Percentiles rank a stretch among this genome's conserved stretches.
phyloP scores from a whole-genome alignment of 257 asterid genomes.

The Oldenlandia corymbosa region DNA sequence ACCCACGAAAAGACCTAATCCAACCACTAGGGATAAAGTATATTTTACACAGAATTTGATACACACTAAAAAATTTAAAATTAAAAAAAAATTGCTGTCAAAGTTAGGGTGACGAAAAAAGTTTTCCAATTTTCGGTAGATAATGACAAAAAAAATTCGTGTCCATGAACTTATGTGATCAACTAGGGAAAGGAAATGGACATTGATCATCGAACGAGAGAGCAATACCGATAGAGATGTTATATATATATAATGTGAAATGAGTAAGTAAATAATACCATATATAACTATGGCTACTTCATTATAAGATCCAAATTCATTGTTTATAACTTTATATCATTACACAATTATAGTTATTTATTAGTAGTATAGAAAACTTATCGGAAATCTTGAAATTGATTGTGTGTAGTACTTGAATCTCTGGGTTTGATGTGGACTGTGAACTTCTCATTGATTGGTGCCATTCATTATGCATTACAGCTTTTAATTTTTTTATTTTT shows the following conservation, averaged over 20 bases:
- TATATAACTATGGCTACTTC: no score
- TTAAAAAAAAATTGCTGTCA: not conserved
- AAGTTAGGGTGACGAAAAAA: not conserved
- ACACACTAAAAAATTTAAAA: no score
- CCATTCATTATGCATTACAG: not conserved
- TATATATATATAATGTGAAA: no score
- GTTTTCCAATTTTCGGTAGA: no score
- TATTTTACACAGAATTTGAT: conserved; percentile 1
- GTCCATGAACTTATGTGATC: not conserved
- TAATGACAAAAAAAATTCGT: no score
- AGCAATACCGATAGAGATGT: no score
- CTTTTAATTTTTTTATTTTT: conserved; percentile 2
- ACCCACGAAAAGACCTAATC: conserved; percentile 16
- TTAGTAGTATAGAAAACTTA: no score
- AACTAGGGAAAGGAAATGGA: not conserved
- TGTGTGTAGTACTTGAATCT: not conserved
- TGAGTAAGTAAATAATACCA: no score
- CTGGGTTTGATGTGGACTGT: conserved; percentile 1
- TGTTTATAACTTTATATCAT: no score
- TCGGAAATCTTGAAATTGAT: no score
- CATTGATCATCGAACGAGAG: not conserved
- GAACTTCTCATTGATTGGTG: not conserved
- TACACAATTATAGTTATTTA: no score
- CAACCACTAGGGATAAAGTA: conserved; percentile 12
- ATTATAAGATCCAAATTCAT: no score